Evolutionary conservation across 805 yeast genomes (phyloP), one percentile per base, ranked within the genome.

Genomic region (Candida incommunis): DNA sequence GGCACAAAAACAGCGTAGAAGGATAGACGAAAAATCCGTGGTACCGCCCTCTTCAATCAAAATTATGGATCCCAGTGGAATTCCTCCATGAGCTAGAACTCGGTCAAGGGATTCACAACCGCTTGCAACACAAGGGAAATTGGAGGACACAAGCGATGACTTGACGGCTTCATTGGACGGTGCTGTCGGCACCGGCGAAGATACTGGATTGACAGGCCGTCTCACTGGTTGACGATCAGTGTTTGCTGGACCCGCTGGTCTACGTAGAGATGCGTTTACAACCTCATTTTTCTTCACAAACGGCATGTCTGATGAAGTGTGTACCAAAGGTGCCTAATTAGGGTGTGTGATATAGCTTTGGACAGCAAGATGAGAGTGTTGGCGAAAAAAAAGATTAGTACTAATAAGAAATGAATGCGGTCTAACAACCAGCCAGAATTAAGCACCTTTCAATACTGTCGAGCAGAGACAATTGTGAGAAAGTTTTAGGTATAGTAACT

Each of bases 31-130:
- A 56, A 86, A 87, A 56, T 87, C 96, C 0, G 96, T 87, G 3
- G 88, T 79, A 0, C 92, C 87, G 7, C 74, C 70, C 56, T 87
- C 96, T 59, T 85, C 88, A 5, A 87, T 59, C 11, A 87, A 58
- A 40, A 85, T 55, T 5, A 82, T 71, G 13, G 67, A 62, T 1
- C 94, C 94, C 15, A 83, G 54, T 2, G 96, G 96, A 18, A 87
- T 57, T 1, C 96, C 96, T 46, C 73, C 79, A 60, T 88, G 96
- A 0, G 72, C 74, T 44, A 87, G 57, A 3, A 82, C 59, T 50
- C 70, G 75, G 60, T 87, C 96, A 24, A 87, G 59, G 58, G 84
- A 88, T 7, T 68, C 57, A 13, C 79, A 70, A 2, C 96, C 96
- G 0, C 94, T 81, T 1, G 95, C 84, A 1, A 80, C 69, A 0